Evolutionary conservation across 225 moss, liverwort and hornwort species (phyloP).

Genomic region (Anthoceros angustus): DNA sequence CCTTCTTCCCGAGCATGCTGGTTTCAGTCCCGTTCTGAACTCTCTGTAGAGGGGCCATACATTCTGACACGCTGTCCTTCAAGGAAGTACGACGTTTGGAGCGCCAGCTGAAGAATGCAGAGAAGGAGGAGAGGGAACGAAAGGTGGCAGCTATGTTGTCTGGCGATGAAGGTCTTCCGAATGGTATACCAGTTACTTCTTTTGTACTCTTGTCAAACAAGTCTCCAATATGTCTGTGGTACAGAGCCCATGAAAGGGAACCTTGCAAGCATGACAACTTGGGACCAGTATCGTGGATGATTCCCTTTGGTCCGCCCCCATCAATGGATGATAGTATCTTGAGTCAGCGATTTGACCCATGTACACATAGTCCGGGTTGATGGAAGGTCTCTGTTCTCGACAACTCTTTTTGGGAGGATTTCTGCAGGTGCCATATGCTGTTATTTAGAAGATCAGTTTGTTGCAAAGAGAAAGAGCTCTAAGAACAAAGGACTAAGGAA

Average conservation of each 20-base stretch:
- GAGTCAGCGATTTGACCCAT: no score
- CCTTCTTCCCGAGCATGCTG: neutral
- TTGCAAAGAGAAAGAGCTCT: neutral
- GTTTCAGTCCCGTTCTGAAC: neutral
- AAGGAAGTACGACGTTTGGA: neutral
- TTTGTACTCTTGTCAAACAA: no score
- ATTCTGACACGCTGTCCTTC: neutral
- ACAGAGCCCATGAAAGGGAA: no score
- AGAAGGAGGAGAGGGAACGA: neutral
- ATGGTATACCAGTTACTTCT: neutral
- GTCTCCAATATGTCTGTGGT: no score
- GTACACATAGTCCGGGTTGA: no score
- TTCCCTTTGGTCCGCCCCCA: no score
- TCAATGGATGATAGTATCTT: no score
- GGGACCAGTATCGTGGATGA: no score
- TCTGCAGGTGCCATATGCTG: conserved; percentile 2
- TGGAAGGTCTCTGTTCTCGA: neutral
- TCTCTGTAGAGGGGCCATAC: neutral
- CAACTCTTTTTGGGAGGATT: neutral
- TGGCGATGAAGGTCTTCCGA: neutral
- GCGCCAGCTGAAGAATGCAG: neutral
- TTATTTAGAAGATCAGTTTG: neutral
- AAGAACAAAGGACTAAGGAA: neutral
- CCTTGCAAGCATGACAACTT: no score
- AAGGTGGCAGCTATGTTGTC: neutral